phyloP scores from a whole-genome alignment of 345 rosid genomes.

The Hevea brasiliensis region DNA sequence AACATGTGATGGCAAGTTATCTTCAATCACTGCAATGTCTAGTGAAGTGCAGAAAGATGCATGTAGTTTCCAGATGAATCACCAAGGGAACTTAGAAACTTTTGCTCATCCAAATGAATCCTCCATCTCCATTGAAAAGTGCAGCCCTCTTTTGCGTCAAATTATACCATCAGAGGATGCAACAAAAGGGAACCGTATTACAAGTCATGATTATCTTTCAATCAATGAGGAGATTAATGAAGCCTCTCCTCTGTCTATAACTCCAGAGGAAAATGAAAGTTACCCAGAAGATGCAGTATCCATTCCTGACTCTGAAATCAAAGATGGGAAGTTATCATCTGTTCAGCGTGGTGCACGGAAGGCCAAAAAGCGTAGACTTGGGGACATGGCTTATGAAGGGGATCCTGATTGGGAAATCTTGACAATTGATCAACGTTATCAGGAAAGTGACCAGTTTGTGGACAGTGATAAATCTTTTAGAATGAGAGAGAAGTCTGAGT shows the following conservation, averaged over 20 bases:
- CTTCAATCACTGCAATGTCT: too few species aligned
- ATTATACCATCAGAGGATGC: conserved; percentile 35
- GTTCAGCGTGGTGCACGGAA: conserved; percentile 60
- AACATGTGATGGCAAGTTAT: conserved; percentile 20
- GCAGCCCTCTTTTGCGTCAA: conserved; percentile 28
- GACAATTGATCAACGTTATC: conserved; percentile 61
- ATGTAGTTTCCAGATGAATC: conserved; percentile 27
- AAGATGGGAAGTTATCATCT: conserved; percentile 51
- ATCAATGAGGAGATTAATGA: conserved; percentile 43
- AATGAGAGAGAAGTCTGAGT: conserved; percentile 63
- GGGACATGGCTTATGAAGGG: conserved; percentile 91
- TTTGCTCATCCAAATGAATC: conserved; percentile 21
- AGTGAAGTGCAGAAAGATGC: too few species aligned
- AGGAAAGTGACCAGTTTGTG: conserved; percentile 51
- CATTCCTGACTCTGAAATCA: conserved; percentile 55
- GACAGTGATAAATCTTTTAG: conserved; percentile 55
- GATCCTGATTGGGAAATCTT: conserved; percentile 86
- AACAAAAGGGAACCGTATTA: conserved; percentile 32
- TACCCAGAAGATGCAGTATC: conserved; percentile 55
- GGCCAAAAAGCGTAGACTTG: conserved; percentile 71
- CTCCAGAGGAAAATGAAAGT: conserved; percentile 60
- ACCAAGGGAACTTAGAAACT: conserved; percentile 27
- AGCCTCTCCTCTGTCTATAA: conserved; percentile 42
- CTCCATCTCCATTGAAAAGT: conserved; percentile 32
- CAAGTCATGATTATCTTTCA: conserved; percentile 28